Conservation (phyloP, 2,329 filamentous ascomycete species). For the Pestalotiopsis sp. region DNA sequence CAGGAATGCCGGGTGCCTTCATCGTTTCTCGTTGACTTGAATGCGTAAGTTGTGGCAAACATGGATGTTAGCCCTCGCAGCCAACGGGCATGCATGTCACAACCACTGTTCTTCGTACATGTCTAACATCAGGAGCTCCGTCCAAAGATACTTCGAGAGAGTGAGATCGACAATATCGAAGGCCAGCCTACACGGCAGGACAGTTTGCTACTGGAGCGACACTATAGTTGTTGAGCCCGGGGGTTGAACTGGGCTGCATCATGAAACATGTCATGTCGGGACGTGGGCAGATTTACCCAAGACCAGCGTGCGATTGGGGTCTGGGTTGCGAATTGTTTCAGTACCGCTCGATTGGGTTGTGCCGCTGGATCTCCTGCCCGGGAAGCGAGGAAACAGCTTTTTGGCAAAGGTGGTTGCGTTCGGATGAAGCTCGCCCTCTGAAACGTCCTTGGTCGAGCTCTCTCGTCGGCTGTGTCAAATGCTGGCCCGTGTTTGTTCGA, state of each 20-base stretch:
- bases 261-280: constrained; percentile 6
- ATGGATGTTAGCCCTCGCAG: no score
- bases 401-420: background rate
- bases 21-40: no score
- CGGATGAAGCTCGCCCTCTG: constrained; percentile 1
- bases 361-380: background rate
- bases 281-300: background rate
- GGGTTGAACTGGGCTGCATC: background rate
- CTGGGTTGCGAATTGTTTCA: background rate
- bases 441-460: constrained; percentile 5
- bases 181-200: background rate
- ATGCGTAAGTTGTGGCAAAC: no score
- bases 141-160: no score
- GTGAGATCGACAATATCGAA: no score
- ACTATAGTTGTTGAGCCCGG: background rate
- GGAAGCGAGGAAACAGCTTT: background rate
- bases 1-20: no score
- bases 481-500: constrained; percentile 3
- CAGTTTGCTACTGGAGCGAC: background rate
- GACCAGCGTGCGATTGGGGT: background rate
- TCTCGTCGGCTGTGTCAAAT: constrained; percentile 5
- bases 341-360: background rate
- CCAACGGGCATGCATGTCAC: no score
- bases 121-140: no score
- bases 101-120: no score